A percentile compares a stretch with the other conserved stretches of the same genome.
These are phyloP conservation scores for Solanum hybrid DNA, from an alignment of 305 asterid genomes.

Conservation along the genomic window DNA sequence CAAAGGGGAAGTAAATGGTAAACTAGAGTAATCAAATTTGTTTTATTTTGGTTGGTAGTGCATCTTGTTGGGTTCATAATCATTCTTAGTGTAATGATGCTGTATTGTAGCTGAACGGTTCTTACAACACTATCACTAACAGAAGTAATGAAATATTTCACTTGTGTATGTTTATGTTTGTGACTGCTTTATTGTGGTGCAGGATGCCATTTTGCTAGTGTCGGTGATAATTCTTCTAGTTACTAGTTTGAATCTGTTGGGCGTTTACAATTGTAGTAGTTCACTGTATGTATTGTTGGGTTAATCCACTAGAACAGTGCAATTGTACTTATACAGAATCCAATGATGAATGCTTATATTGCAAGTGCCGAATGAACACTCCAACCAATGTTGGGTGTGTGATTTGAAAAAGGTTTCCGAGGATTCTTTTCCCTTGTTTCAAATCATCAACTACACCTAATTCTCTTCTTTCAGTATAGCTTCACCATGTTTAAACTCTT, in stretches of 20 bases:
- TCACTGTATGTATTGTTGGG: neutral
- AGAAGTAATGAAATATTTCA: neutral
- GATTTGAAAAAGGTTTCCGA: slow-evolving; percentile 12
- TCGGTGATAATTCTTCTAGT: neutral
- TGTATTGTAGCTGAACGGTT: neutral
- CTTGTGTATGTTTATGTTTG: neutral
- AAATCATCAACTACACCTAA: neutral
- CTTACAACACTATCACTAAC: neutral
- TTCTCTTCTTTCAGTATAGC: neutral
- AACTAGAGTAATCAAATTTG: neutral
- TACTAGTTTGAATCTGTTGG: neutral
- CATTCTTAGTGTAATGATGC: neutral
- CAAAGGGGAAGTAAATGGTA: neutral
- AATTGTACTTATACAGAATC: neutral
- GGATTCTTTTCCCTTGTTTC: neutral
- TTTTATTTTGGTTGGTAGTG: neutral
- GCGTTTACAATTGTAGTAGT: neutral
- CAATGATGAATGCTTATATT: slow-evolving; percentile 9
- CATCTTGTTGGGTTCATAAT: neutral
- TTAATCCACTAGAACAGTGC: neutral
- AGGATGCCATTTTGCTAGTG: neutral
- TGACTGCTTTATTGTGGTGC: neutral
- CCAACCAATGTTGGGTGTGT: slow-evolving; percentile 2
- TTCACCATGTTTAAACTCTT: neutral
- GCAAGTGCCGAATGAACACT: slow-evolving; percentile 12